Evolutionary conservation across 352 stramenopile genomes (phyloP).

Genomic region (Albugo laibachii): DNA sequence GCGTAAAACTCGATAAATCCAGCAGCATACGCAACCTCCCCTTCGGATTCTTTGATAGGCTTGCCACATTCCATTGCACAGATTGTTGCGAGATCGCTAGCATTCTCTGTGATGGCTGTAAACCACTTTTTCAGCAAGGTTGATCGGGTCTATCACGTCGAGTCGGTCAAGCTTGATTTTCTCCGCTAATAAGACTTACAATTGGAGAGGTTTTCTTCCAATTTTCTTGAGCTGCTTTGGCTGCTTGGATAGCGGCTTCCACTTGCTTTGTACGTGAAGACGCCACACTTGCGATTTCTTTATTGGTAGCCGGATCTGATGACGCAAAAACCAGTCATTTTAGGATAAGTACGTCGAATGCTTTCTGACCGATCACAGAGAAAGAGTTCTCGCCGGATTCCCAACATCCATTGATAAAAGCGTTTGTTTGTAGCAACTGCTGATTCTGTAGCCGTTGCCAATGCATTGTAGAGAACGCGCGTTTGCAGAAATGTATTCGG

Average conservation of each 20-base stretch:
- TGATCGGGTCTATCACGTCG: slow-evolving; percentile 17
- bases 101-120: slow-evolving; percentile 40
- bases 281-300: slow-evolving; percentile 44
- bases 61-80: slow-evolving; percentile 96
- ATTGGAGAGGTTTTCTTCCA: slow-evolving; percentile 54
- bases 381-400: slow-evolving; percentile 29
- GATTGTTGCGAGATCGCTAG: slow-evolving; percentile 76
- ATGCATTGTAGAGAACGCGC: too few species aligned
- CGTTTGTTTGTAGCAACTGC: slow-evolving; percentile 46
- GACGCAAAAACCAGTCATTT: background rate
- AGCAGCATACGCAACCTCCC: slow-evolving; percentile 87
- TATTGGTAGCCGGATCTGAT: slow-evolving; percentile 51
- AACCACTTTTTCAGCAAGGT: slow-evolving; percentile 67
- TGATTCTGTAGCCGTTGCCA: slow-evolving; percentile 22
- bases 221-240: slow-evolving; percentile 30
- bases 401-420: slow-evolving; percentile 65
- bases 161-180: background rate
- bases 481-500: too few species aligned
- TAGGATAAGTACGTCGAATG: background rate
- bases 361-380: slow-evolving; percentile 26
- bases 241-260: slow-evolving; percentile 44
- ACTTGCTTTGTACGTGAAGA: slow-evolving; percentile 51
- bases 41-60: slow-evolving; percentile 83
- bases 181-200: slow-evolving; percentile 8
- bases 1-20: slow-evolving; percentile 95